Conservation (phyloP, 495 filamentous ascomycete genomes). For the Aspergillus incahuasiensis region DNA sequence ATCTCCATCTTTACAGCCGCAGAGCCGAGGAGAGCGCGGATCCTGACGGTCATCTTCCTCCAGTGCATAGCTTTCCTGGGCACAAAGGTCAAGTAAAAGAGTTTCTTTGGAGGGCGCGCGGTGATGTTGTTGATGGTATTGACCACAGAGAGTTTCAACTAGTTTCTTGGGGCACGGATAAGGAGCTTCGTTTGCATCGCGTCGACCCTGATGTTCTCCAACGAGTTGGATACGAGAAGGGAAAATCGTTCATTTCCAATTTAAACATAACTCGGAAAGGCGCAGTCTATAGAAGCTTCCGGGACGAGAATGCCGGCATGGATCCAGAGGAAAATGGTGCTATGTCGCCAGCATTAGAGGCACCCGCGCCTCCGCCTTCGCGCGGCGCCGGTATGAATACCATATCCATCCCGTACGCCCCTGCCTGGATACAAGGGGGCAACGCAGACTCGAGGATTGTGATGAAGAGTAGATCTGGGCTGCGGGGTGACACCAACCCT, state of each 20-base stretch:
- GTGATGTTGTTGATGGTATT: conserved; percentile 61
- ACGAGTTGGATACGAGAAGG: conserved; percentile 72
- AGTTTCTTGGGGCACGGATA: conserved; percentile 88
- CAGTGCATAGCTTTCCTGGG: conserved; percentile 70
- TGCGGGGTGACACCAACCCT: conserved; percentile 61
- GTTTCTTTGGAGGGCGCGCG: conserved; percentile 85
- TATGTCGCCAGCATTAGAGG: conserved; percentile 26
- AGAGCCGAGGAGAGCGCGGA: conserved; percentile 43
- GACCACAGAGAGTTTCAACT: conserved; percentile 91
- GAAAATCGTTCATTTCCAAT: conserved; percentile 57
- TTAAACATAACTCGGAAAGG: conserved; percentile 75
- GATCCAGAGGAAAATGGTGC: conserved; percentile 33
- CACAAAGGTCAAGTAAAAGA: conserved; percentile 88
- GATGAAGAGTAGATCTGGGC: conserved; percentile 57
- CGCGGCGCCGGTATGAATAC: conserved; percentile 46
- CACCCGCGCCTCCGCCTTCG: conserved; percentile 20
- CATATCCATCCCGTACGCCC: conserved; percentile 41
- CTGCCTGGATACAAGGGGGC: conserved; percentile 38
- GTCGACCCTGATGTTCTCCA: conserved; percentile 60
- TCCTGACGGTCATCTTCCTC: conserved; percentile 42
- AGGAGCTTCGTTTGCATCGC: conserved; percentile 72
- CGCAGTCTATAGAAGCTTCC: conserved; percentile 81
- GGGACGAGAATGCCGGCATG: conserved; percentile 47
- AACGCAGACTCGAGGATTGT: conserved; percentile 52
- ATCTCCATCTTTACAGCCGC: conserved; percentile 83